Evolutionary conservation across 371 early-diverging fungal species (phyloP).

Genomic region (Rhizomucor pusillus): DNA sequence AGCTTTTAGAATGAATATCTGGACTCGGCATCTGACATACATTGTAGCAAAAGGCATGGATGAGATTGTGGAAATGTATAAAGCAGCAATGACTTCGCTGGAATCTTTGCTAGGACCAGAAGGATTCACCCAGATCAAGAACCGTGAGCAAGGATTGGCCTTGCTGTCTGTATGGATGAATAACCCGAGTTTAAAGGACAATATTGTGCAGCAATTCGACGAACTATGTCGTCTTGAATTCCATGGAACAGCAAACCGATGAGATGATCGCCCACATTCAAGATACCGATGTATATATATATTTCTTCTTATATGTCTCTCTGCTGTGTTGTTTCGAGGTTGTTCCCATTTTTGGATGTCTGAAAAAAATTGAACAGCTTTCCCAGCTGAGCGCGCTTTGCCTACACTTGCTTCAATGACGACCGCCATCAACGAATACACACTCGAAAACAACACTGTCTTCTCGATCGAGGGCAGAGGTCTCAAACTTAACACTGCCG

Average conservation of each 20-base stretch:
- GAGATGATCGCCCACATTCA: no score
- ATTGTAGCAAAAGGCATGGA: slow-evolving; percentile 15
- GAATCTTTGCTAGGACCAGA: slow-evolving; percentile 12
- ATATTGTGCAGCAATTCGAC: slow-evolving; percentile 26
- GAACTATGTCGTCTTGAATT: slow-evolving; percentile 27
- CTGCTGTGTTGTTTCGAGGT: no score
- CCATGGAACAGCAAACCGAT: not conserved
- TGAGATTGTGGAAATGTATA: slow-evolving; percentile 31
- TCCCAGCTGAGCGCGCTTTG: not conserved
- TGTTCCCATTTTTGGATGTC: no score
- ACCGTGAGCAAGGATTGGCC: slow-evolving; percentile 34
- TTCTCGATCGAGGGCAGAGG: slow-evolving; percentile 67
- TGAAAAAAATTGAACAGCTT: no score
- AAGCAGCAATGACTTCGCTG: slow-evolving; percentile 23
- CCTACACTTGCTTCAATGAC: no score
- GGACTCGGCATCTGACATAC: not conserved
- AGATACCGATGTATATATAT: no score
- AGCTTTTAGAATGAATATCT: not conserved
- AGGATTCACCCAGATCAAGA: slow-evolving; percentile 22
- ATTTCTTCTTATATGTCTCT: no score
- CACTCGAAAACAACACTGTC: slow-evolving; percentile 43
- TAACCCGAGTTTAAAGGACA: slow-evolving; percentile 28
- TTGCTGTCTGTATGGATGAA: slow-evolving; percentile 42
- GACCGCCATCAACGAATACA: slow-evolving; percentile 38
- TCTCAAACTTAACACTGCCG: slow-evolving; percentile 81